Evolutionary conservation across 129 eudicot species (phyloP), one percentile per base, ranked within the genome.

Genomic region (Chrysanthemum lavandulifolium): DNA sequence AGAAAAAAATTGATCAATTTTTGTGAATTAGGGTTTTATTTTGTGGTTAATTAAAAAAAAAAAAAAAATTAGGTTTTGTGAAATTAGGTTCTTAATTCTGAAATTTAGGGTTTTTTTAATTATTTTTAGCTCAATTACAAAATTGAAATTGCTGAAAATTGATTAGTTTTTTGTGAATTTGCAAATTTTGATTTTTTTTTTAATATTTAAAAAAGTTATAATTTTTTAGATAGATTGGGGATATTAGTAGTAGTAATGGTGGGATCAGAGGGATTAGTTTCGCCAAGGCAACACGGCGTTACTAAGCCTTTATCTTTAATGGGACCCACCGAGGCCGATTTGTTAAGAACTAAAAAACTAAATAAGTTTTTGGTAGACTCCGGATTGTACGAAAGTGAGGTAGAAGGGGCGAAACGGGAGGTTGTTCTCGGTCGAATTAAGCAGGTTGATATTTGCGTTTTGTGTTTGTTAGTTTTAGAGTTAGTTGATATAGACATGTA

Each of bases 331-430:
- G 81, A 74, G 15, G 77, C 77, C 40, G 96, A 90, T 84, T 66
- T 86, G 51, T 75, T 76, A 56, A 81, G 78, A 75, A 86, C 80
- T 45, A 73, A 72, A 36, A 89, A 88, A 40, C 59, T 91, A 80
- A 89, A 88, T 63, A 86, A 91, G 97, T 86, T 88, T 76, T 65
- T 91, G 97, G 84, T 74, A 1, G 91, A 85, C 40, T 70, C 96
- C 18, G 93, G 91, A 52, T 73, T 91, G 0, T 83, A 88, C 33
- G 97, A 91, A 72, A 84, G 89, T 63, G 73, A 86, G 43, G 91
- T 81, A 67, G 93, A 86, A 68, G 76, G 85, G 61, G 82, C 79
- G 15, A 88, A 80, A 78, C 81, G 97, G 74, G 87, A 84, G 71
- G 78, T 49, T 13, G 97, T 88, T 77, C 89, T 91, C 4, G 79